phyloP scores from a whole-genome alignment of 192 early-diverging fungal species.

The Coemansia sp. region DNA sequence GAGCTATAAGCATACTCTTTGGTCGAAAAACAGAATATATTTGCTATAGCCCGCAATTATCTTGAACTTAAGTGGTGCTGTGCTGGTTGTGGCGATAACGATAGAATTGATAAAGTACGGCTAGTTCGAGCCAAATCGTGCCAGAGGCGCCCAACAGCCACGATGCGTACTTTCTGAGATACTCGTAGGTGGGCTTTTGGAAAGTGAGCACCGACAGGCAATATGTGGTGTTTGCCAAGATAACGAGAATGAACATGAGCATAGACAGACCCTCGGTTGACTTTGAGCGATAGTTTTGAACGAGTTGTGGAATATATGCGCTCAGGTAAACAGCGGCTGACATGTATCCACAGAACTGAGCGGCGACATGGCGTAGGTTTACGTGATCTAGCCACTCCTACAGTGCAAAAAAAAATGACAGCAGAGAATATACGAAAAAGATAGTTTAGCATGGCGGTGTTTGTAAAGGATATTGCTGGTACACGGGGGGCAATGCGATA shows the following conservation, averaged over 20 bases:
- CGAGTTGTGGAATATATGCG: conserved; percentile 78
- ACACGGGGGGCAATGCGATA: background rate
- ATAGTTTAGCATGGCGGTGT: background rate
- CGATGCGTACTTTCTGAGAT: conserved; percentile 64
- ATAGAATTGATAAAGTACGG: conserved; percentile 71
- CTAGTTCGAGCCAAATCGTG: conserved; percentile 75
- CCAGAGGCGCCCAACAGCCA: conserved; percentile 77
- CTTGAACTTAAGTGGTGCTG: too few species aligned
- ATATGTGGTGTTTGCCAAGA: conserved; percentile 70
- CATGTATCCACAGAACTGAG: conserved; percentile 73
- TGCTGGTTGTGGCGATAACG: conserved; percentile 45
- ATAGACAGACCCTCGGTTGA: conserved; percentile 77
- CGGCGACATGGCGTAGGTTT: conserved; percentile 36
- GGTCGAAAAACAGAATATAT: too few species aligned
- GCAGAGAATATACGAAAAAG: background rate
- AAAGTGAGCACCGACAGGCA: conserved; percentile 70
- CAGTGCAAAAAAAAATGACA: background rate
- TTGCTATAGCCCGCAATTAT: too few species aligned
- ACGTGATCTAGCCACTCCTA: conserved; percentile 27
- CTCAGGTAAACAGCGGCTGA: conserved; percentile 73
- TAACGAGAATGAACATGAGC: conserved; percentile 77
- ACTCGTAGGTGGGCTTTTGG: conserved; percentile 63
- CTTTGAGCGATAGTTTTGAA: conserved; percentile 69
- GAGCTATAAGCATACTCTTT: too few species aligned
- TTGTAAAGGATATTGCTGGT: background rate